A percentile compares a stretch with the other conserved stretches of the same genome.
phyloP scores from a whole-genome alignment of 148 eudicot species.

The Rhododendron simsii region DNA sequence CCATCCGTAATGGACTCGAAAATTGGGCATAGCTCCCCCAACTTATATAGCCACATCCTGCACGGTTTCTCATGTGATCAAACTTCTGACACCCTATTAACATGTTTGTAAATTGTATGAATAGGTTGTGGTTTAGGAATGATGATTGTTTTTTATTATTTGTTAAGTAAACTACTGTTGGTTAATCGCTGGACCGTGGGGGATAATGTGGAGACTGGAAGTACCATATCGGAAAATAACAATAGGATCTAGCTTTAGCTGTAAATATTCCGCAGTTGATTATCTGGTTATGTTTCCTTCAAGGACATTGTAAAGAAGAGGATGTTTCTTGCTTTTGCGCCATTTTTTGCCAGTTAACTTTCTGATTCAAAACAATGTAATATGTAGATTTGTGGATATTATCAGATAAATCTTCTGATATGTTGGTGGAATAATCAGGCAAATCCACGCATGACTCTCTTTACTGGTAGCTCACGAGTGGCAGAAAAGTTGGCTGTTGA shows the following conservation, averaged over 20 bases:
- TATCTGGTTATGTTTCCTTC: neutral
- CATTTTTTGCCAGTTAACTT: neutral
- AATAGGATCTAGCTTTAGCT: neutral
- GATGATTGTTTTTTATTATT: neutral
- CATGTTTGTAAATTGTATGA: neutral
- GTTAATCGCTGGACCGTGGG: neutral
- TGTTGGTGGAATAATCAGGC: slow-evolving; percentile 39
- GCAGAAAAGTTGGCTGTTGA: slow-evolving; percentile 90
- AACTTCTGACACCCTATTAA: neutral
- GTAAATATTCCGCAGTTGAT: neutral
- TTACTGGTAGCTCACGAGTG: slow-evolving; percentile 94
- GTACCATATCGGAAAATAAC: neutral
- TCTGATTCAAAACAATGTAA: neutral
- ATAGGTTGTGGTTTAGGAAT: neutral
- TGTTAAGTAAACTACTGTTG: neutral
- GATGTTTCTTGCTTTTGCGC: neutral
- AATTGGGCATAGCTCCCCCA: neutral
- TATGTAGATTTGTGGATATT: neutral
- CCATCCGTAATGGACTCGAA: neutral
- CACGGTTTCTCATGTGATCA: neutral
- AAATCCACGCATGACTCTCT: slow-evolving; percentile 95
- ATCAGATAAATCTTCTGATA: neutral
- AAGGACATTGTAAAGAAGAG: neutral
- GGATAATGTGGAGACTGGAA: neutral
- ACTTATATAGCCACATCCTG: neutral